Evolutionary conservation across 352 stramenopile species (phyloP).

Genomic region (Pythium guiyangense): DNA sequence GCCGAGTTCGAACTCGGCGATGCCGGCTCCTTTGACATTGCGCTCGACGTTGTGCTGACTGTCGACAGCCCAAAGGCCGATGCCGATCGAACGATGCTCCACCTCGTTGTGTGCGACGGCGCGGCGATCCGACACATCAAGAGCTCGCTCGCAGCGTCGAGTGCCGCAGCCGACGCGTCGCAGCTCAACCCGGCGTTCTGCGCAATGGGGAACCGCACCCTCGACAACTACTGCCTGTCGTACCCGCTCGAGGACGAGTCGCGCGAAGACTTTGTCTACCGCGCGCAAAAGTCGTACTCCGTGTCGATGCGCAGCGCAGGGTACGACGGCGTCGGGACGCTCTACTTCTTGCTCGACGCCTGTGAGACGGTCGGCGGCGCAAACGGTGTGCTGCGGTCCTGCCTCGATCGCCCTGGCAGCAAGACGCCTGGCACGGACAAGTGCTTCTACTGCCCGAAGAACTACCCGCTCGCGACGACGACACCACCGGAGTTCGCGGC

Average conservation of each 20-base stretch:
- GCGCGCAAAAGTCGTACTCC: conserved; percentile 22
- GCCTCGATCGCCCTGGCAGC: conserved; percentile 20
- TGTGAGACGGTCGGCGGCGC: conserved; percentile 47
- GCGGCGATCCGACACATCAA: conserved; percentile 17
- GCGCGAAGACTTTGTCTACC: conserved; percentile 30
- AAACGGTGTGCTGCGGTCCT: conserved; percentile 44
- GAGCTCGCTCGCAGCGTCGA: not conserved
- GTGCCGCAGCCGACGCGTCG: not conserved
- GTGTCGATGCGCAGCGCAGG: conserved; percentile 2
- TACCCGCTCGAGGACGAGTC: conserved; percentile 37
- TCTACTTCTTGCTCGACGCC: conserved; percentile 45
- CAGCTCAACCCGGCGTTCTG: conserved; percentile 31
- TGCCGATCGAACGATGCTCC: conserved; percentile 34
- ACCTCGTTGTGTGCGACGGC: conserved; percentile 41
- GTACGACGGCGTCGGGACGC: conserved; percentile 14
- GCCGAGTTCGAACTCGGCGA: conserved; percentile 31
- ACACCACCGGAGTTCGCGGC: conserved; percentile 20
- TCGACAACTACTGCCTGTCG: conserved; percentile 44
- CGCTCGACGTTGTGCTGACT: conserved; percentile 31
- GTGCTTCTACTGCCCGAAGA: conserved; percentile 50
- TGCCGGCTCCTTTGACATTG: conserved; percentile 37
- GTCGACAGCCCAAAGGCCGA: conserved; percentile 21
- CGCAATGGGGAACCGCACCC: conserved; percentile 43
- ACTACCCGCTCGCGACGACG: conserved; percentile 16
- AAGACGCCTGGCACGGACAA: conserved; percentile 2